Conservation (phyloP, 805 yeast species). For the Ogataea kodamae region DNA sequence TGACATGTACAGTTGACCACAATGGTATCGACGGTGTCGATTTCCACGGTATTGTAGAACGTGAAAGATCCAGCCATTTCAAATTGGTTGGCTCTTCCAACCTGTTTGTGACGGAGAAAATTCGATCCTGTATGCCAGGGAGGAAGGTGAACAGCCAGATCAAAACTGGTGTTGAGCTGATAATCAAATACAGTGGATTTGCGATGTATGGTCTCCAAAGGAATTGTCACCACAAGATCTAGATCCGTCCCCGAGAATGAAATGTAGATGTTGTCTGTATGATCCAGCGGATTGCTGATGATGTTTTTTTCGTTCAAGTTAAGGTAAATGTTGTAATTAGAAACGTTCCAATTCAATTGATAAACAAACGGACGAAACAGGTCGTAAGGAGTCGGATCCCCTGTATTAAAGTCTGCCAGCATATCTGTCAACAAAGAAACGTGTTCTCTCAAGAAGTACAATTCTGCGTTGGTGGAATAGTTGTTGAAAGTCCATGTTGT, state of each 20-base stretch:
- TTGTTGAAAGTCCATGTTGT: constrained; percentile 65
- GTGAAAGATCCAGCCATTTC: constrained; percentile 62
- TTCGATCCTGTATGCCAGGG: constrained; percentile 87
- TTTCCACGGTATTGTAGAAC: constrained; percentile 53
- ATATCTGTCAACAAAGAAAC: constrained; percentile 68
- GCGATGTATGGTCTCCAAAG: constrained; percentile 52
- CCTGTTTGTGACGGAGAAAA: constrained; percentile 56
- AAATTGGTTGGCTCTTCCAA: constrained; percentile 69
- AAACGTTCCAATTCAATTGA: constrained; percentile 54
- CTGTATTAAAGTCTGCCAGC: constrained; percentile 71
- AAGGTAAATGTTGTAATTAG: constrained; percentile 56
- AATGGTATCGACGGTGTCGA: constrained; percentile 67
- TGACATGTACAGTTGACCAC: constrained; percentile 63
- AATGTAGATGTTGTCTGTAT: constrained; percentile 72
- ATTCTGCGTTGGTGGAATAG: constrained; percentile 46
- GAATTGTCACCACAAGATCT: constrained; percentile 47
- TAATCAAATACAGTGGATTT: constrained; percentile 52
- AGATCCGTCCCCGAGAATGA: constrained; percentile 66
- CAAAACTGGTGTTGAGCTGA: constrained; percentile 54
- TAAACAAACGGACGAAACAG: constrained; percentile 71
- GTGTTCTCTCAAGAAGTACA: constrained; percentile 81
- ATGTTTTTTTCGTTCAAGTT: constrained; percentile 87
- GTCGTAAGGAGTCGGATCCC: constrained; percentile 69
- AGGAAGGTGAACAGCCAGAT: constrained; percentile 70
- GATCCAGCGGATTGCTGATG: constrained; percentile 83